A percentile compares a stretch with the other conserved stretches of the same genome.
phyloP scores from a whole-genome alignment of 257 asterid species.

The Solanum pennellii region DNA sequence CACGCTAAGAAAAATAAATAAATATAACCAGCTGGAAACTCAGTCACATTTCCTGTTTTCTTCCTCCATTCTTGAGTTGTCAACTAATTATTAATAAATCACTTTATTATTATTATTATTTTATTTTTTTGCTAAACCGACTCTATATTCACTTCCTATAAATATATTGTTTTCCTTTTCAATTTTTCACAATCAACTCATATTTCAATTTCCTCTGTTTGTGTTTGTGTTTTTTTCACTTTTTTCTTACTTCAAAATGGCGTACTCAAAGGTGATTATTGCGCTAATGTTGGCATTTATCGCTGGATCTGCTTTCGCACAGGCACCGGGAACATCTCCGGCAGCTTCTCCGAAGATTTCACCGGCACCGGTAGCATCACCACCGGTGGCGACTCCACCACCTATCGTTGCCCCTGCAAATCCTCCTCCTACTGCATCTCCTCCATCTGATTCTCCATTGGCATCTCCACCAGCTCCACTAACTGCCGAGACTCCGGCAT shows the following conservation, averaged over 20 bases:
- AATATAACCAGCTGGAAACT: neutral
- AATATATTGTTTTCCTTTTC: neutral
- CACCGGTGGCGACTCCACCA: constrained; percentile 3
- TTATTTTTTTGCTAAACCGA: too few species aligned
- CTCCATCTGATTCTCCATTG: constrained; percentile 2
- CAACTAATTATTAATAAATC: neutral
- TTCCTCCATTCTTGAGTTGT: neutral
- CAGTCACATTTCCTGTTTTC: neutral
- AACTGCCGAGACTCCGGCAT: constrained; percentile 8
- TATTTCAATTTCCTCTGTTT: neutral
- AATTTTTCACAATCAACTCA: neutral
- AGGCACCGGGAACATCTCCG: constrained; percentile 42
- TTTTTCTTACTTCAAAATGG: constrained; percentile 1
- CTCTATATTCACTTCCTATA: neutral
- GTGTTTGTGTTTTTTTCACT: neutral
- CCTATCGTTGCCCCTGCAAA: constrained; percentile 18
- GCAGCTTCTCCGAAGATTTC: constrained; percentile 25
- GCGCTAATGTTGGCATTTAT: constrained; percentile 22
- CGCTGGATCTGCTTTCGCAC: constrained; percentile 28
- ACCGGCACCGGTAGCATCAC: constrained; percentile 6
- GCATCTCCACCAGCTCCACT: constrained; percentile 25
- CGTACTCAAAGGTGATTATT: constrained; percentile 5
- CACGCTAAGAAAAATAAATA: neutral
- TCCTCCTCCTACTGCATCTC: neutral
- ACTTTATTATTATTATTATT: too few species aligned